A percentile compares a stretch with the other conserved stretches of the same genome.
These are phyloP conservation scores for Tagetes erecta DNA, from an alignment of 129 eudicot genomes.

Conservation along the genomic window DNA sequence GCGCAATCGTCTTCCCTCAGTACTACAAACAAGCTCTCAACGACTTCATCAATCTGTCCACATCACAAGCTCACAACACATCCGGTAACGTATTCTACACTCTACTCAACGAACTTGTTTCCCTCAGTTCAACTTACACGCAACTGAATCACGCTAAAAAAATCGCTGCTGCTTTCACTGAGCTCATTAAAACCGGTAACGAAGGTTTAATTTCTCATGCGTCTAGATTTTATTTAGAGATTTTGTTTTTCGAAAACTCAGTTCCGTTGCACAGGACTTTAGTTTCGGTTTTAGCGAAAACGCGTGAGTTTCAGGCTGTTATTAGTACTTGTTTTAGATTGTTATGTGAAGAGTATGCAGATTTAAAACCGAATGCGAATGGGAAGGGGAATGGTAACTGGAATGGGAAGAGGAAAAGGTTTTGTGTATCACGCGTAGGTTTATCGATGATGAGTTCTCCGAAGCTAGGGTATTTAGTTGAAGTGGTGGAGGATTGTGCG, in stretches of 20 bases:
- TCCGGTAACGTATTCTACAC: conserved; percentile 37
- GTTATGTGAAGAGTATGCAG: conserved; percentile 73
- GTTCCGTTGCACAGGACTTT: conserved; percentile 69
- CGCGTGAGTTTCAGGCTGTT: conserved; percentile 39
- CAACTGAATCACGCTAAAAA: conserved; percentile 75
- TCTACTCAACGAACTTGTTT: conserved; percentile 49
- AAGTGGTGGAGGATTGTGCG: conserved; percentile 78
- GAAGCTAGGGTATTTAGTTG: conserved; percentile 83
- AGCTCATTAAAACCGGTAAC: conserved; percentile 41
- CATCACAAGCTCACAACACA: conserved; percentile 13
- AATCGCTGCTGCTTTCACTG: conserved; percentile 56
- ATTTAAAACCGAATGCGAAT: conserved; percentile 32
- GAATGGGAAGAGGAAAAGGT: conserved; percentile 66
- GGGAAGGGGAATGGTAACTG: conserved; percentile 37
- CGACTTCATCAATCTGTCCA: conserved; percentile 22
- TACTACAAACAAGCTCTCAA: conserved; percentile 51
- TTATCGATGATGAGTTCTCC: conserved; percentile 93
- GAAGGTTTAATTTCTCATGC: conserved; percentile 45
- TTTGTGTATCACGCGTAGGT: conserved; percentile 80
- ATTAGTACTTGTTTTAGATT: conserved; percentile 50
- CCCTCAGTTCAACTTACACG: conserved; percentile 79
- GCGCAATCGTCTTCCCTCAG: conserved; percentile 76
- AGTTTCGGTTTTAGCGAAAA: conserved; percentile 66
- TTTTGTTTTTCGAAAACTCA: conserved; percentile 80
- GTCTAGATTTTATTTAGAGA: conserved; percentile 62